Evolutionary conservation across 2,329 filamentous ascomycete genomes (phyloP), one percentile per base, ranked within the genome.

Genomic region (Elsinoe fawcettii): DNA sequence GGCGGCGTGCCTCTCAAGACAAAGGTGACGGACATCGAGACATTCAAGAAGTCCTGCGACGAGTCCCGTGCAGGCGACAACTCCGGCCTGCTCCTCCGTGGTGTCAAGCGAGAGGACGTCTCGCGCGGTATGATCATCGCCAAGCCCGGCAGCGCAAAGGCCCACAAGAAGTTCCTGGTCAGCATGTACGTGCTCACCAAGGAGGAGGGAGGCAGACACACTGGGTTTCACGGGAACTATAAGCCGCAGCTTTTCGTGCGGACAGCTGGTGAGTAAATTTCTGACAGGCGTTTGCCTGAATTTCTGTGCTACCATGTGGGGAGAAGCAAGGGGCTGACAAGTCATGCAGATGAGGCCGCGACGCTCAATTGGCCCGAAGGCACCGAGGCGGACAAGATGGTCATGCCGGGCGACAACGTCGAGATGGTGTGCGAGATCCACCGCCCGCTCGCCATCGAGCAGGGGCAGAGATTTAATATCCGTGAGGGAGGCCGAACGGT

Each of bases 21-120:
- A 75, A 97, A 96, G 82, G 92, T 99, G 64, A 99, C 93, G 69
- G 95, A 99, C 71, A 97, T 99, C 66, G 93, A 99, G 81, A 99
- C 92, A 64, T 99, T 99, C 83, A 96, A 97, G 83, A 99, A 99
- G 84, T 95, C 90, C 51, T 97, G 93, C 75, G 91, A 96, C 59
- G 90, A 96, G 77, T 95, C 92, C 59, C 84, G 88, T 67, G 93
- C 93, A 61, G 93, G 93, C 74, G 93, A 99, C 77, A 99, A 97
- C 85, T 96, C 93, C 23, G 93, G 93, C 70, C 87, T 99, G 36
- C 84, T 99, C 56, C 86, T 99, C 74, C 90, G 93, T 77, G 92
- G 93, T 80, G 77, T 99, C 70, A 91, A 90, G 77, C 90, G 93
- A 70, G 93, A 99, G 78, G 95, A 99, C 68, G 82, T 99, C 69